Percentiles rank a stretch among this genome's conserved stretches.
phyloP scores from a whole-genome alignment of 805 yeast genomes.

The Candida multigemmis region DNA sequence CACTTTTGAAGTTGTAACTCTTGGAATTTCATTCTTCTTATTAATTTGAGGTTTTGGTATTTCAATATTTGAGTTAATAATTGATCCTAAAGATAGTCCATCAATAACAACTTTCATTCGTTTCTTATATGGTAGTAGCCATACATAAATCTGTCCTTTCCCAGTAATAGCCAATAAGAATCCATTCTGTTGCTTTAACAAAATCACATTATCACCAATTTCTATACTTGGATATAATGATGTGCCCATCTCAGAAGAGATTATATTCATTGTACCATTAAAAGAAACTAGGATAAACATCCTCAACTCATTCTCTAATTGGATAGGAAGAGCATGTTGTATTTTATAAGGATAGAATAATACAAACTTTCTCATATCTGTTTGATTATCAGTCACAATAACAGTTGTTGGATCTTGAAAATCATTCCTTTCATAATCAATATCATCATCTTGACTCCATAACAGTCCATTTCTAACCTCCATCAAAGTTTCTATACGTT shows the following conservation, averaged over 20 bases:
- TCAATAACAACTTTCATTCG: conserved; percentile 20
- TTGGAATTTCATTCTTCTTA: conserved; percentile 2
- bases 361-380: conserved; percentile 20
- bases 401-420: conserved; percentile 38
- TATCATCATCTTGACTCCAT: conserved; percentile 31
- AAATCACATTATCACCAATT: conserved; percentile 38
- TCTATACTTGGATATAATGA: conserved; percentile 40
- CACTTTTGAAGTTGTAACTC: conserved; percentile 8
- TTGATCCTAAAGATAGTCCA: conserved; percentile 44
- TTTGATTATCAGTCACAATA: conserved; percentile 30
- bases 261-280: conserved; percentile 42
- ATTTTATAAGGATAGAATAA: conserved; percentile 38
- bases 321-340: conserved; percentile 35
- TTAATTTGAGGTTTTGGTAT: conserved; percentile 3
- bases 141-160: conserved; percentile 40
- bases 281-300: conserved; percentile 52
- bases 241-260: conserved; percentile 37
- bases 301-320: conserved; percentile 18
- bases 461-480: conserved; percentile 34
- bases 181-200: conserved; percentile 21
- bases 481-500: conserved; percentile 16
- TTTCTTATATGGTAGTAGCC: conserved; percentile 30
- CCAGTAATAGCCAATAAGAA: conserved; percentile 38
- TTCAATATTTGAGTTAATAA: conserved; percentile 28
- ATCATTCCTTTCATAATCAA: conserved; percentile 23